Evolutionary conservation across 345 rosid genomes (phyloP).

Genomic region (Isatis tinctoria): DNA sequence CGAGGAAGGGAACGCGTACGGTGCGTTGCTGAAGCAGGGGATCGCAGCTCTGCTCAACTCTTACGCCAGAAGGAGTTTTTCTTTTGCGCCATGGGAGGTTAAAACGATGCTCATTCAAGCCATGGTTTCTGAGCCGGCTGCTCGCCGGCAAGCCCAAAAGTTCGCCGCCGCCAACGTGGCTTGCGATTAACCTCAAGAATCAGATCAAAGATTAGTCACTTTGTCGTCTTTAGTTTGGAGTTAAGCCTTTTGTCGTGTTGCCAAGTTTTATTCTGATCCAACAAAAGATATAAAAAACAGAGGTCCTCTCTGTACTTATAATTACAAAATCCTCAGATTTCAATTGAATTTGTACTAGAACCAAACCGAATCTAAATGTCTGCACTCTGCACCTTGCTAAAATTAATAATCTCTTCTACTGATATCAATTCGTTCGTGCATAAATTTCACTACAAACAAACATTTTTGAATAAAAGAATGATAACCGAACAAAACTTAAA

Average conservation of each 20-base stretch:
- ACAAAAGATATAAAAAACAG: neutral
- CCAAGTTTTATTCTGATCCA: neutral
- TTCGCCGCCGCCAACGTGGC: conserved; percentile 67
- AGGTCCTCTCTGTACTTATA: neutral
- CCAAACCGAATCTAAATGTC: neutral
- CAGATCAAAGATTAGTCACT: neutral
- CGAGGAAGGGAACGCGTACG: conserved; percentile 49
- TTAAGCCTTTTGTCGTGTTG: conserved; percentile 2
- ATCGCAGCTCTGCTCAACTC: conserved; percentile 81
- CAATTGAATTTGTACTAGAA: neutral
- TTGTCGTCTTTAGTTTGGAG: conserved; percentile 9
- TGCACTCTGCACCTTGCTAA: no score
- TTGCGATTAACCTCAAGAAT: conserved; percentile 35
- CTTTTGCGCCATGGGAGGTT: conserved; percentile 75
- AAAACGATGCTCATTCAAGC: conserved; percentile 71
- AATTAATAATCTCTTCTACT: no score
- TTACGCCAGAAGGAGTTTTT: conserved; percentile 53
- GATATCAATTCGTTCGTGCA: no score
- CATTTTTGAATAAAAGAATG: no score
- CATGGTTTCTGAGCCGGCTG: conserved; percentile 60
- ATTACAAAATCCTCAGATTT: neutral
- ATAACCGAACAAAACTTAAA: neutral
- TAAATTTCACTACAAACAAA: no score
- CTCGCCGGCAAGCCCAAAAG: conserved; percentile 44
- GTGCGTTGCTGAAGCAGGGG: conserved; percentile 59